Percentiles rank a stretch among this genome's conserved stretches.
Evolutionary conservation across 2,329 filamentous ascomycete species (phyloP).

Genomic region (Zasmidium citrigriseum): DNA sequence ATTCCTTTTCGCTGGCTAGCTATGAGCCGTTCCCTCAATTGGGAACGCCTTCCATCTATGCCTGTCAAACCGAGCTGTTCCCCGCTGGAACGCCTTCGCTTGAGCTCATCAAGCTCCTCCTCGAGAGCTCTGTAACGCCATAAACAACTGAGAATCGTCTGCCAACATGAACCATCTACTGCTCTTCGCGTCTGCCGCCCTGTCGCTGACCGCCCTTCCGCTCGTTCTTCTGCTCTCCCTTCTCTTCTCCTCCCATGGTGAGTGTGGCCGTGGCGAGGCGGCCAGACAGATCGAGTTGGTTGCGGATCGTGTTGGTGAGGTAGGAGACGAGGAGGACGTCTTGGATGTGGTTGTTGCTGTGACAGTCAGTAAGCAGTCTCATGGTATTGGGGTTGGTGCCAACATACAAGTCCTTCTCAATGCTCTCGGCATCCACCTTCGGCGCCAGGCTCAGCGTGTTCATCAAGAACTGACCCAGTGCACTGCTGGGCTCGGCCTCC

Average conservation of each 20-base stretch:
- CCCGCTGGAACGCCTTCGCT: too few species aligned
- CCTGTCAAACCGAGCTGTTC: too few species aligned
- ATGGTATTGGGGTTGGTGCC: neutral
- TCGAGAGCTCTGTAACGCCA: too few species aligned
- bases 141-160: too few species aligned
- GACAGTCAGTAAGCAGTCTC: conserved; percentile 26
- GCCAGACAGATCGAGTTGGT: conserved; percentile 97
- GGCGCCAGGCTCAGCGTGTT: conserved; percentile 90
- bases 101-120: too few species aligned
- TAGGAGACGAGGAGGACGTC: conserved; percentile 98
- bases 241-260: conserved; percentile 45
- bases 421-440: conserved; percentile 86
- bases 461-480: conserved; percentile 91
- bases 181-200: conserved; percentile 33
- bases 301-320: conserved; percentile 96
- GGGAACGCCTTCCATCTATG: too few species aligned
- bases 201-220: conserved; percentile 26
- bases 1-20: too few species aligned
- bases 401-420: conserved; percentile 87
- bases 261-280: conserved; percentile 70
- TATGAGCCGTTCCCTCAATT: too few species aligned
- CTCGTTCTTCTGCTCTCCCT: conserved; percentile 22
- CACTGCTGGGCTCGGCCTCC: conserved; percentile 84
- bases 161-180: too few species aligned
- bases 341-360: conserved; percentile 96